Conservation (phyloP, 2,329 filamentous ascomycete genomes). For the Neodidymelliopsis sp. region DNA sequence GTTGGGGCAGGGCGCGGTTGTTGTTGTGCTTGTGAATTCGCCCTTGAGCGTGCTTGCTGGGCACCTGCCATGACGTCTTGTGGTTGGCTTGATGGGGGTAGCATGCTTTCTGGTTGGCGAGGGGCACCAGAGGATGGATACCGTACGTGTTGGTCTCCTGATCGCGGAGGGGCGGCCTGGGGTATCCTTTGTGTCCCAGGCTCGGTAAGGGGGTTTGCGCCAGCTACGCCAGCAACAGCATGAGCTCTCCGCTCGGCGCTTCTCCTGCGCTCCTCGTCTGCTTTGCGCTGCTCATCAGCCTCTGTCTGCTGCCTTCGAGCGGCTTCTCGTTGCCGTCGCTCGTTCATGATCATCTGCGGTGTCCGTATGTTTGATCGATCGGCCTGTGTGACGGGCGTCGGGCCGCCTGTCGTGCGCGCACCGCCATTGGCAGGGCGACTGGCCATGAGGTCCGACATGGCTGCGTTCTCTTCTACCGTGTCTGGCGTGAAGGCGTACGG, state of each 20-base stretch:
- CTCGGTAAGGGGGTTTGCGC: slow-evolving; percentile 42
- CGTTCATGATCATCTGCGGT: slow-evolving; percentile 90
- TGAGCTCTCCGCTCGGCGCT: slow-evolving; percentile 69
- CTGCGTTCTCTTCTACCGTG: slow-evolving; percentile 83
- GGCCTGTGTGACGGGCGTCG: slow-evolving; percentile 61
- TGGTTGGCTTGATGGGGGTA: slow-evolving; percentile 31
- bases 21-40: slow-evolving; percentile 46
- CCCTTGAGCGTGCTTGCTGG: slow-evolving; percentile 41
- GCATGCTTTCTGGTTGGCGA: slow-evolving; percentile 40
- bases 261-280: slow-evolving; percentile 58
- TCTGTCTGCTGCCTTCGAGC: slow-evolving; percentile 71
- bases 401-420: slow-evolving; percentile 59
- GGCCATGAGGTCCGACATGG: slow-evolving; percentile 85
- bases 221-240: slow-evolving; percentile 61
- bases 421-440: slow-evolving; percentile 66
- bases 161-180: slow-evolving; percentile 33
- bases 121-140: slow-evolving; percentile 36
- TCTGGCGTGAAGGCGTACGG: slow-evolving; percentile 86
- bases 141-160: slow-evolving; percentile 39
- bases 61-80: slow-evolving; percentile 38
- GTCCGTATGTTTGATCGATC: slow-evolving; percentile 72
- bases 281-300: slow-evolving; percentile 62
- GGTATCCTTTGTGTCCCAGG: slow-evolving; percentile 39
- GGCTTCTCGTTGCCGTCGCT: slow-evolving; percentile 79
- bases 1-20: slow-evolving; percentile 43